Percentiles rank a stretch among this genome's conserved stretches.
Evolutionary conservation across 768 basidiomycete species (phyloP).

Genomic region (Coprinopsis marcescibilis): DNA sequence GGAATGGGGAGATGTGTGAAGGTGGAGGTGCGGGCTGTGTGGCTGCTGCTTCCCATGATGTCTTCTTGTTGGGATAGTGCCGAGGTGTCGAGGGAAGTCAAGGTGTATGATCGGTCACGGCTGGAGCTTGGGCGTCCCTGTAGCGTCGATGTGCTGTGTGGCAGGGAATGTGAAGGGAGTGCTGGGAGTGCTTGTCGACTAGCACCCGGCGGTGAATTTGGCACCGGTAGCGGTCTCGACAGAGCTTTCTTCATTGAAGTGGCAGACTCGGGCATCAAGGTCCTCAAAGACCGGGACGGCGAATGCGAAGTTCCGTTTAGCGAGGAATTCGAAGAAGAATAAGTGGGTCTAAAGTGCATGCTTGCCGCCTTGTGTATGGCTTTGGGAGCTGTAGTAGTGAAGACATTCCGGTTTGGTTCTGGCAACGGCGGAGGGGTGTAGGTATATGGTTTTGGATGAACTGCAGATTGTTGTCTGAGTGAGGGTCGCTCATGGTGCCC

Average conservation of each 20-base stretch:
- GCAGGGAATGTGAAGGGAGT: background rate
- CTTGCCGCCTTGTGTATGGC: background rate
- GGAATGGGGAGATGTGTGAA: slow-evolving; percentile 1
- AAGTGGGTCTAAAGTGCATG: background rate
- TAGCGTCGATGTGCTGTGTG: background rate
- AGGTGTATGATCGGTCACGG: background rate
- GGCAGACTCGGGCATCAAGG: no score
- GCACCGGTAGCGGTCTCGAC: slow-evolving; percentile 7
- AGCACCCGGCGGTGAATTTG: no score
- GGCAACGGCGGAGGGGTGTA: slow-evolving; percentile 10
- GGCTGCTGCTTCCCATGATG: background rate
- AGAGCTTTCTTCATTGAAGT: no score
- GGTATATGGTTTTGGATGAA: background rate
- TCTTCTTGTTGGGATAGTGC: no score
- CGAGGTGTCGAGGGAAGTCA: background rate
- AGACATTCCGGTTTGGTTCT: background rate
- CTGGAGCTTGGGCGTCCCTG: background rate
- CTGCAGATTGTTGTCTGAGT: background rate
- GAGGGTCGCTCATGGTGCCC: background rate
- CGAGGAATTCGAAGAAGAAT: background rate
- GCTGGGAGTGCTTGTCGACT: background rate
- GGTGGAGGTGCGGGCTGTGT: background rate
- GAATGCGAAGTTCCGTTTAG: background rate
- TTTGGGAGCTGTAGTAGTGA: background rate
- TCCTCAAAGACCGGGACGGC: background rate